A percentile compares a stretch with the other conserved stretches of the same genome.
phyloP scores from a whole-genome alignment of 495 filamentous ascomycete genomes.

The Penicillium samsonianum region DNA sequence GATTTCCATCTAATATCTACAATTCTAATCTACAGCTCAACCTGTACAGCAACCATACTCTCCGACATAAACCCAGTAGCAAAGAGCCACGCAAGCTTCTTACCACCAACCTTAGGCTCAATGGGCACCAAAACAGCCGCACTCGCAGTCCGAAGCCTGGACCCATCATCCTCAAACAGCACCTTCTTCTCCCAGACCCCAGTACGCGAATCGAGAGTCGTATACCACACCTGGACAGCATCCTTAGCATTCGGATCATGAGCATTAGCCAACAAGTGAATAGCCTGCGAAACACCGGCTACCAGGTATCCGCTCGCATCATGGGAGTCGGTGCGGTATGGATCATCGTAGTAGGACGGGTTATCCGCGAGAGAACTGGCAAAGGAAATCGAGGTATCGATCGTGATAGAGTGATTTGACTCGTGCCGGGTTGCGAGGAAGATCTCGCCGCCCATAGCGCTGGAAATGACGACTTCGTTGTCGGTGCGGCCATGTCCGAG shows the following conservation, averaged over 20 bases:
- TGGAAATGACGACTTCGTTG: constrained; percentile 51
- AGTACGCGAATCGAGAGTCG: constrained; percentile 25
- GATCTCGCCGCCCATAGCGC: constrained; percentile 39
- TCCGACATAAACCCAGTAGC: constrained; percentile 58
- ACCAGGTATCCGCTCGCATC: constrained; percentile 60
- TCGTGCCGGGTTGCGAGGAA: constrained; percentile 27
- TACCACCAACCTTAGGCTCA: constrained; percentile 37
- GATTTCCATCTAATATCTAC: neutral
- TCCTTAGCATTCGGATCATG: constrained; percentile 42
- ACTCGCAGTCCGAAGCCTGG: constrained; percentile 50
- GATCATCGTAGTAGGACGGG: constrained; percentile 55
- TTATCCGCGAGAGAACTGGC: constrained; percentile 54
- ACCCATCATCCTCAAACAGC: constrained; percentile 62
- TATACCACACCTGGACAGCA: constrained; percentile 51
- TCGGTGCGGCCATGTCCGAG: constrained; percentile 52
- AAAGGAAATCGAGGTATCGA: constrained; percentile 45
- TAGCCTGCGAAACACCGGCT: constrained; percentile 47
- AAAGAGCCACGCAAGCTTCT: constrained; percentile 58
- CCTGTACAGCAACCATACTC: constrained; percentile 53
- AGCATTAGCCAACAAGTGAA: constrained; percentile 35
- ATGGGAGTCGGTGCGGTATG: constrained; percentile 31
- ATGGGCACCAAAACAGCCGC: constrained; percentile 56
- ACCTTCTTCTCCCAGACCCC: constrained; percentile 45
- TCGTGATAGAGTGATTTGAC: constrained; percentile 36
- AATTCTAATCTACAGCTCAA: constrained; percentile 44